phyloP scores from a whole-genome alignment of 768 basidiomycete genomes.

The Russula sp. region DNA sequence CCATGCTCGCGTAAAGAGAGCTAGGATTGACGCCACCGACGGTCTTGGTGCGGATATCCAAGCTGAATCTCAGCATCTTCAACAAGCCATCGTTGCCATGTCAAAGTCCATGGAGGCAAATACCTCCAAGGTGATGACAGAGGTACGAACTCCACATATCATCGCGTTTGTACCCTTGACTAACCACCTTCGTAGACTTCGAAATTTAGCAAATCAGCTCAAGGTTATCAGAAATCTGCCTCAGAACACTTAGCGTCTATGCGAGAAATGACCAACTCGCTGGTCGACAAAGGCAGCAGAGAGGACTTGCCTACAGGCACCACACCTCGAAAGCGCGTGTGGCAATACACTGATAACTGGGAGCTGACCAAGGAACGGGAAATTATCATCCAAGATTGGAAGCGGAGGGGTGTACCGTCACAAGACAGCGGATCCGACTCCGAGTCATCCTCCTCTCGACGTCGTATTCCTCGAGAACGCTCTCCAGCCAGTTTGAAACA shows the following conservation, averaged over 20 bases:
- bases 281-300: slow-evolving; percentile 56
- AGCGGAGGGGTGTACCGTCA: slow-evolving; percentile 36
- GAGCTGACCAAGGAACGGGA: slow-evolving; percentile 63
- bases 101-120: slow-evolving; percentile 49
- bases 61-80: slow-evolving; percentile 50
- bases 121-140: slow-evolving; percentile 45
- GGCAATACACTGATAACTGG: slow-evolving; percentile 72
- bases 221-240: slow-evolving; percentile 46
- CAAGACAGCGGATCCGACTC: slow-evolving; percentile 35
- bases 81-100: slow-evolving; percentile 49
- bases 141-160: slow-evolving; percentile 43
- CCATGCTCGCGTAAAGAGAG: slow-evolving; percentile 60
- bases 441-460: slow-evolving; percentile 31
- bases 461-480: slow-evolving; percentile 15
- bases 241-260: slow-evolving; percentile 47
- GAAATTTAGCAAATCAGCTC: slow-evolving; percentile 41
- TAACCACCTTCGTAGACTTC: slow-evolving; percentile 40
- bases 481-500: slow-evolving; percentile 2
- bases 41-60: slow-evolving; percentile 49
- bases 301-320: slow-evolving; percentile 66
- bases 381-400: slow-evolving; percentile 52
- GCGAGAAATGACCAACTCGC: slow-evolving; percentile 47
- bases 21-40: slow-evolving; percentile 58
- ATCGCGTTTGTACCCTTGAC: slow-evolving; percentile 13
- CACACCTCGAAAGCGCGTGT: slow-evolving; percentile 73